phyloP scores from a whole-genome alignment of 1,284 basidiomycete genomes.

The Puccinia hordei region DNA sequence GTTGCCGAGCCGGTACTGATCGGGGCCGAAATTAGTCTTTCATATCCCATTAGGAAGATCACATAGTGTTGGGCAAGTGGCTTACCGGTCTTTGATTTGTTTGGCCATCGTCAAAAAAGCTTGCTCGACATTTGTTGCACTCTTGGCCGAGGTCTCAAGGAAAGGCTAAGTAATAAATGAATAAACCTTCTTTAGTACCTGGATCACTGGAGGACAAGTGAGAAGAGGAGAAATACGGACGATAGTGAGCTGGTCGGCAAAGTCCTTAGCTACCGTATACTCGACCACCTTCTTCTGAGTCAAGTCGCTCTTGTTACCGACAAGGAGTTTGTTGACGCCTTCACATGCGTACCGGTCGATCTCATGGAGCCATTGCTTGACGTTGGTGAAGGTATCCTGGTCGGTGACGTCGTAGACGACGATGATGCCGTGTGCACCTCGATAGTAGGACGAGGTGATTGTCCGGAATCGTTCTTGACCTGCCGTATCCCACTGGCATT shows the following conservation, averaged over 20 bases:
- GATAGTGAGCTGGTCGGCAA: conserved; percentile 56
- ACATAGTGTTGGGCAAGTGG: not conserved
- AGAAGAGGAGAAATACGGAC: conserved; percentile 42
- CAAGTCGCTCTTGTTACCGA: conserved; percentile 97
- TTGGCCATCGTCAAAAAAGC: conserved; percentile 62
- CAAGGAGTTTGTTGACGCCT: conserved; percentile 95
- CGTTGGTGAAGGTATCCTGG: conserved; percentile 92
- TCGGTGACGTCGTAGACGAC: conserved; percentile 99
- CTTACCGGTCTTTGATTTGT: conserved; percentile 86
- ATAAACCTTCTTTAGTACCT: not conserved
- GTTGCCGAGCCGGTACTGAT: conserved; percentile 64
- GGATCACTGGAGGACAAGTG: not conserved
- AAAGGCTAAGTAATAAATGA: conserved; percentile 35
- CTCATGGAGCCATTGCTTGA: conserved; percentile 99
- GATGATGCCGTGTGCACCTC: conserved; percentile 94
- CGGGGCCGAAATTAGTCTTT: not conserved
- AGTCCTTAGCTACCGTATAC: conserved; percentile 89
- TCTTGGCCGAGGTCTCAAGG: conserved; percentile 40
- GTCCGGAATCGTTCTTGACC: conserved; percentile 97
- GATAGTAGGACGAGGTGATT: conserved; percentile 95
- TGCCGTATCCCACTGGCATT: conserved; percentile 88
- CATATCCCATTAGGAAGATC: not conserved
- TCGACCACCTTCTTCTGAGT: conserved; percentile 99
- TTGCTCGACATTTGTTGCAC: conserved; percentile 35
- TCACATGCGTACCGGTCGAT: conserved; percentile 99